Percentiles rank a stretch among this genome's conserved stretches.
phyloP scores from a whole-genome alignment of 805 yeast genomes.

The Ogataea polymorpha region DNA sequence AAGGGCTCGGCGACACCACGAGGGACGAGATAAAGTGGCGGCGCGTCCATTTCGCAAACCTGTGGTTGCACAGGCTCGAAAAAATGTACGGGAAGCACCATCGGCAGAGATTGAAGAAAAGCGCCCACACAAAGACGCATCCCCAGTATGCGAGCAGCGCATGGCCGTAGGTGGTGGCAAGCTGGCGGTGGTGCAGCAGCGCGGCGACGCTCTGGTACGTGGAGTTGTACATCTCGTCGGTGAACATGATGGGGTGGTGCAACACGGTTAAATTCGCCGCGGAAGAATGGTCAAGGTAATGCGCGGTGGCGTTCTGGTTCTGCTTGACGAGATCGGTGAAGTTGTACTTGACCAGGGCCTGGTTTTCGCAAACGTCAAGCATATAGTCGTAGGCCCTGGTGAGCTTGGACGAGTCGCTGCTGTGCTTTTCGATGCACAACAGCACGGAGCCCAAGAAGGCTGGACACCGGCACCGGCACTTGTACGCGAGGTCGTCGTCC shows the following conservation, averaged over 20 bases:
- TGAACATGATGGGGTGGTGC: conserved; percentile 29
- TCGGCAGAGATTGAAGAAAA: conserved; percentile 26
- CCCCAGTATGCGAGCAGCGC: conserved; percentile 34
- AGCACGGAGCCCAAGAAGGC: conserved; percentile 36
- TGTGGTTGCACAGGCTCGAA: conserved; percentile 21
- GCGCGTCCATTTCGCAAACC: conserved; percentile 29
- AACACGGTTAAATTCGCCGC: conserved; percentile 17
- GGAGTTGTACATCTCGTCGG: conserved; percentile 21
- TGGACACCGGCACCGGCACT: conserved; percentile 34
- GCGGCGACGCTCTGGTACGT: conserved; percentile 30
- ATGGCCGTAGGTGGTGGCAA: conserved; percentile 31
- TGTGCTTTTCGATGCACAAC: conserved; percentile 32
- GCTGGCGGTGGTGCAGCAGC: conserved; percentile 28
- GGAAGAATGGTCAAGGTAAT: conserved; percentile 16
- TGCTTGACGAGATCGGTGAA: conserved; percentile 28
- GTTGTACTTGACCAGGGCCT: conserved; percentile 28
- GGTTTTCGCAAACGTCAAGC: conserved; percentile 34
- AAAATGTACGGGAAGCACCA: conserved; percentile 37
- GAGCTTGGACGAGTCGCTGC: conserved; percentile 27
- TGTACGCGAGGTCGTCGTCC: conserved; percentile 33
- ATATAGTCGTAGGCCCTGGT: conserved; percentile 33
- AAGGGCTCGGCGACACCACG: conserved; percentile 20
- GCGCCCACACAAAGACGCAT: conserved; percentile 22
- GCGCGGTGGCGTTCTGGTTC: conserved; percentile 29
- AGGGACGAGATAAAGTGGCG: conserved; percentile 34